phyloP scores from a whole-genome alignment of 2,329 filamentous ascomycete genomes.

The Fusarium tricinctum region DNA sequence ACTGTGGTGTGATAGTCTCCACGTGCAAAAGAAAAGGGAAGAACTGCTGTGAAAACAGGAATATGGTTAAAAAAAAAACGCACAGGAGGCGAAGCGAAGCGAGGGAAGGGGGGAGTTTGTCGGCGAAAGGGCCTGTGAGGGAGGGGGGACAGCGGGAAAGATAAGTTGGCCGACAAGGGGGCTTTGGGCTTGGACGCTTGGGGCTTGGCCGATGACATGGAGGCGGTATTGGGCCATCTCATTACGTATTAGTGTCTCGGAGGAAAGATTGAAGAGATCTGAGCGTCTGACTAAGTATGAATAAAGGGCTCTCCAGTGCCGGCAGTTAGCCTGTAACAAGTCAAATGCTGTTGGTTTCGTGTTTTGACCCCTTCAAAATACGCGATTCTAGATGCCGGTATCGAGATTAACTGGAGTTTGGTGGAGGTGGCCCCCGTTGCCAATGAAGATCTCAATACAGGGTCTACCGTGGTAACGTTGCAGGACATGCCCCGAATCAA shows the following conservation, averaged over 20 bases:
- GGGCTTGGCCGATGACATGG: slow-evolving; percentile 18
- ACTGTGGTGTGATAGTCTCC: background rate
- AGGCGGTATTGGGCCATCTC: background rate
- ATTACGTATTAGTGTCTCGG: slow-evolving; percentile 22
- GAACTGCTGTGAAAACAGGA: background rate
- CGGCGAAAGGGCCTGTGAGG: slow-evolving; percentile 34
- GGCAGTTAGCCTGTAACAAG: background rate
- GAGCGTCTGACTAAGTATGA: too few species aligned
- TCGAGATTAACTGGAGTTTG: background rate
- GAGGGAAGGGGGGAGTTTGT: slow-evolving; percentile 12
- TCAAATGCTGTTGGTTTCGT: background rate
- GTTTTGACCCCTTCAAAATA: slow-evolving; percentile 2
- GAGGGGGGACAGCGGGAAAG: slow-evolving; percentile 15
- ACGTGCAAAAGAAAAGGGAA: background rate
- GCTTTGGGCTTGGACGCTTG: background rate
- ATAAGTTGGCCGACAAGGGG: slow-evolving; percentile 42
- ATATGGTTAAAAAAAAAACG: too few species aligned
- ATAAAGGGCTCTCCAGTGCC: background rate
- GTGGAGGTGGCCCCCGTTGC: background rate
- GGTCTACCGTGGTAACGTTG: slow-evolving; percentile 8
- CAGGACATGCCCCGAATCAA: slow-evolving; percentile 1
- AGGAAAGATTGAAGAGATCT: background rate
- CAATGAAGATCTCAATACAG: slow-evolving; percentile 22
- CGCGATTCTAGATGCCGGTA: background rate
- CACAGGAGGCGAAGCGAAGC: slow-evolving; percentile 10